A percentile compares a stretch with the other conserved stretches of the same genome.
Evolutionary conservation across 768 basidiomycete genomes (phyloP).

Genomic region (Leucosporidium scottii): DNA sequence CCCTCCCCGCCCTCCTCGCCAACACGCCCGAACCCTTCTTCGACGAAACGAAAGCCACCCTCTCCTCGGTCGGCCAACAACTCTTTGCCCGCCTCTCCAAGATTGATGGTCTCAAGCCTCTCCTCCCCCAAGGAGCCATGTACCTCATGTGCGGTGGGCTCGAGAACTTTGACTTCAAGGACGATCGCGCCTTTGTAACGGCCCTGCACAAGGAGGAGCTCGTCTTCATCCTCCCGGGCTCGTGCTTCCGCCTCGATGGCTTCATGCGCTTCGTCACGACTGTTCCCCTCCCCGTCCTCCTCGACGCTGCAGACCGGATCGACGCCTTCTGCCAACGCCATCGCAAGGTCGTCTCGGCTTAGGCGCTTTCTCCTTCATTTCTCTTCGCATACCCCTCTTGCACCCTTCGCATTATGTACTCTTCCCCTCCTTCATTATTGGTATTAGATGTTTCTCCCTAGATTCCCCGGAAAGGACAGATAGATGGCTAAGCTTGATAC

Average conservation of each 20-base stretch:
- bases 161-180: conserved; percentile 15
- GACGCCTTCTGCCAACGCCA: conserved; percentile 31
- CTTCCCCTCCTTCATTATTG: neutral
- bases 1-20: conserved; percentile 29
- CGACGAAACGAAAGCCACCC: conserved; percentile 20
- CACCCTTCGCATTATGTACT: neutral
- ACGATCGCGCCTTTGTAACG: conserved; percentile 27
- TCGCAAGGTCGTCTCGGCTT: conserved; percentile 4
- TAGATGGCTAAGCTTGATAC: neutral
- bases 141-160: conserved; percentile 20
- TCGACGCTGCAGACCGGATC: conserved; percentile 28
- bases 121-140: conserved; percentile 28
- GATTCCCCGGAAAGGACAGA: neutral
- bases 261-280: conserved; percentile 35
- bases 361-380: neutral
- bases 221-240: conserved; percentile 29
- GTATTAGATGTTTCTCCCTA: neutral
- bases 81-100: conserved; percentile 20
- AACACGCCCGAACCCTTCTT: conserved; percentile 34
- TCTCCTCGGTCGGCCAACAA: conserved; percentile 5
- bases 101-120: conserved; percentile 25
- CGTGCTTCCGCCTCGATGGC: conserved; percentile 22
- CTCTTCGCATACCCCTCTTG: neutral
- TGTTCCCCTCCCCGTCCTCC: conserved; percentile 20
- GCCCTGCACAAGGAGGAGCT: conserved; percentile 25